Base-by-base conservation (phyloP, 1,284 basidiomycete genomes). In the Ceratobasidium sp. region DNA sequence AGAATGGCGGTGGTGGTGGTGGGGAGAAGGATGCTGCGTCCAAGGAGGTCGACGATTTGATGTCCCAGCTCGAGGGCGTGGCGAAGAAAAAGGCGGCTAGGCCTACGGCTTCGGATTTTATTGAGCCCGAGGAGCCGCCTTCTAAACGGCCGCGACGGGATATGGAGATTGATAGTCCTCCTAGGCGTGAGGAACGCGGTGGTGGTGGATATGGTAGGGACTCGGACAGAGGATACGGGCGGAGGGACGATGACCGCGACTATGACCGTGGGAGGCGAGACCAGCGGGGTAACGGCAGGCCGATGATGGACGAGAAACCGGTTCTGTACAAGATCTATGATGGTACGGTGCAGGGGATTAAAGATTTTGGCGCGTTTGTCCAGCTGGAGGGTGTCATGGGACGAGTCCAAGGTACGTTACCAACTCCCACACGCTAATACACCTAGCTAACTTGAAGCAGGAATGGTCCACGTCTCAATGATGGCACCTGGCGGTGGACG, bases 301-400 rank as follows among this genome's bases (percentile, higher is more conserved):
- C 85, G 12, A 82, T 83, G 33, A 68, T 93, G 61, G 96, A 99
- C 83, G 95, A 97, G 56, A 88, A 88, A 70, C 96, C 98, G 0
- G 87, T 98, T 1, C 84, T 98, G 54, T 98, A 93, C 91, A 99
- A 99, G 88, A 96, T 99, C 64, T 99, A 99, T 86, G 89, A 91
- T 78, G 97, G 96, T 7, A 92, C 91, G 78, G 93, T 99, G 33
- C 89, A 93, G 5, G 92, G 93, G 23, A 83, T 99, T 82, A 96
- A 95, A 84, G 97, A 99, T 81, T 99, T 99, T 84, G 97, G 97
- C 73, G 96, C 95, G 0, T 99, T 99, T 83, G 93, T 98, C 66
- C 89, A 90, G 40, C 85, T 99, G 3, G 96, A 99, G 80, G 97
- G 97, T 56, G 86, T 99, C 67, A 86, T 87, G 17, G 96, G 96